Base-by-base conservation (phyloP, 345 rosid genomes). In the Eutrema yunnanense region DNA sequence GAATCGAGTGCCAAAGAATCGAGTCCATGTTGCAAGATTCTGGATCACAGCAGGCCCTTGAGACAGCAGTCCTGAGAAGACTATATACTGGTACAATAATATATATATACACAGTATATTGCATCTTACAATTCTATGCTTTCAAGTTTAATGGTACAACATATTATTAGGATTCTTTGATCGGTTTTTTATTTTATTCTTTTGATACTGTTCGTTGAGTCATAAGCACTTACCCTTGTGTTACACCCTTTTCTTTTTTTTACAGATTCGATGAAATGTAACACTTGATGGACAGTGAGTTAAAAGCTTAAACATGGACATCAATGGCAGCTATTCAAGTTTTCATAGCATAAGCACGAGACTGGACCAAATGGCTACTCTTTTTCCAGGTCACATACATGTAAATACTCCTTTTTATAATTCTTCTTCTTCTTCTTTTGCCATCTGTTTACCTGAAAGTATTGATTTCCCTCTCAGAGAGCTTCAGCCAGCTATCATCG, bases 341-440 rank as follows among this genome's bases (percentile, higher is more conserved):
- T 6, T 10, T 22, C 34, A 11, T 62, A 13, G 40, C 67, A 43
- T 38, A 26, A 60, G 37, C 40, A 6, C 10, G 68, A 47, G 68
- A 64, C 36, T 47, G 57, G 64, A 54, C 12, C 56, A 63, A 50
- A 32, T 52, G 48, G 40, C 76, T 53, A n/a, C 48, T 73, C 76
- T 9, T 8, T 16, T 7, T 63, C 33, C 48, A 63, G 40, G 49
- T 63, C 57, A 46, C 65, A 36, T 36, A 48, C 56, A 37, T 56
- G 77, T 64, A 55, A 54, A 44, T 4, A 36, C 44, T 16, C 19
- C 41, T 49, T 71, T 30, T 71, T 30, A 54, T 34, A 43, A n/a
- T 46, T 33, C 42, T 5, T 63, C 13, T n/a, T 22, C 22, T n/a
- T n/a, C n/a, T 62, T 5, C 6, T 9, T 22, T 26, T 10, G 11